Percentiles rank a stretch among this genome's conserved stretches.
These are phyloP conservation scores for Saccharomyces mikatae DNA, from an alignment of 805 yeast genomes.

Conservation along the genomic window DNA sequence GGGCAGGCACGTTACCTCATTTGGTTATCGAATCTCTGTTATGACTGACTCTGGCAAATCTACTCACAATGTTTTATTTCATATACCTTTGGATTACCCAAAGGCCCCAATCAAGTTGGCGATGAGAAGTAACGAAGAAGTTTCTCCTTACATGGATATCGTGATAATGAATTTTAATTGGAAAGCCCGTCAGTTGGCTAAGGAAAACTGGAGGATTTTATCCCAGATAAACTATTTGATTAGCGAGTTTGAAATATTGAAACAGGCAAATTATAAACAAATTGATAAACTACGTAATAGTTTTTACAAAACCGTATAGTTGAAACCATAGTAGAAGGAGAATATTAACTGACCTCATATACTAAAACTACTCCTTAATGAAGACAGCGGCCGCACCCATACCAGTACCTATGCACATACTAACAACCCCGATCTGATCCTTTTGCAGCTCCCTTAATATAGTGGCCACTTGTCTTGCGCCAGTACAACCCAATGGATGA, in stretches of 20 bases:
- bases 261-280: slow-evolving; percentile 9
- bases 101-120: slow-evolving; percentile 14
- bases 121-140: slow-evolving; percentile 3
- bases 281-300: slow-evolving; percentile 10
- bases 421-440: slow-evolving; percentile 82
- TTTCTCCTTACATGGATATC: not conserved
- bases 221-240: slow-evolving; percentile 22
- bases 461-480: slow-evolving; percentile 90
- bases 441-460: slow-evolving; percentile 67
- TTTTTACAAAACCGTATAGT: slow-evolving; percentile 7
- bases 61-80: slow-evolving; percentile 10
- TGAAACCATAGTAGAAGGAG: not conserved
- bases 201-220: slow-evolving; percentile 10
- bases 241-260: slow-evolving; percentile 12
- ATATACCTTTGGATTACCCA: slow-evolving; percentile 24
- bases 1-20: slow-evolving; percentile 17
- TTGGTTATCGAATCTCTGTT: slow-evolving; percentile 9
- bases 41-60: slow-evolving; percentile 3
- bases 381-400: slow-evolving; percentile 95
- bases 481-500: slow-evolving; percentile 87
- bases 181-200: slow-evolving; percentile 11
- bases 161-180: slow-evolving; percentile 19
- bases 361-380: slow-evolving; percentile 52
- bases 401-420: slow-evolving; percentile 98
- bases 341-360: not conserved